Conservation (phyloP, 1,284 basidiomycete species). For the Singerocomus inundabilis region DNA sequence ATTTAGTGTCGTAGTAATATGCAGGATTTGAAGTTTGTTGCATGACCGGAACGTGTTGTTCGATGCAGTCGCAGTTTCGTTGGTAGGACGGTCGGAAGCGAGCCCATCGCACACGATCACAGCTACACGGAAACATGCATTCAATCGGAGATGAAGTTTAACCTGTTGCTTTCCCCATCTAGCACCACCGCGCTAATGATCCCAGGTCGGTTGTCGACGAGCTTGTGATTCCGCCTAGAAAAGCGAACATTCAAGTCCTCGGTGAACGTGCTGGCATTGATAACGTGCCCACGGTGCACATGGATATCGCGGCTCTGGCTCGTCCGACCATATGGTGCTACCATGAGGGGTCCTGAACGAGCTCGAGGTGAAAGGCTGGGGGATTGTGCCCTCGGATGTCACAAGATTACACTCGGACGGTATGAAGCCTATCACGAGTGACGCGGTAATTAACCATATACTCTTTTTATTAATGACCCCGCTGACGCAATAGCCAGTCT, state of each 20-base stretch:
- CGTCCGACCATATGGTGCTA: background rate
- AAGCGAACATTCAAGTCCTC: background rate
- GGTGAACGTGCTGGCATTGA: slow-evolving; percentile 1
- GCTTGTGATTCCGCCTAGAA: too few relatives aligned
- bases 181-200: background rate
- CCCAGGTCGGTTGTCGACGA: background rate
- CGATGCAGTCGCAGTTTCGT: too few relatives aligned
- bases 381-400: background rate
- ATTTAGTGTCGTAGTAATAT: too few relatives aligned
- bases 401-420: background rate
- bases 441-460: background rate
- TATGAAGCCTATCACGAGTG: background rate
- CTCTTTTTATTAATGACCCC: background rate
- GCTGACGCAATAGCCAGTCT: background rate
- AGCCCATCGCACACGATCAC: too few relatives aligned
- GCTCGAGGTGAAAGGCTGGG: too few relatives aligned
- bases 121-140: too few relatives aligned
- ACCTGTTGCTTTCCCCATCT: too few relatives aligned
- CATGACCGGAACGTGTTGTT: too few relatives aligned
- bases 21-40: too few relatives aligned
- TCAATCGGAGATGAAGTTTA: too few relatives aligned
- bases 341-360: too few relatives aligned
- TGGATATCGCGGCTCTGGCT: background rate
- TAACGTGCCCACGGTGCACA: background rate
- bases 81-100: too few relatives aligned